phyloP scores from a whole-genome alignment of 169 alveolate genomes.

The Cryptosporidium meleagridis region DNA sequence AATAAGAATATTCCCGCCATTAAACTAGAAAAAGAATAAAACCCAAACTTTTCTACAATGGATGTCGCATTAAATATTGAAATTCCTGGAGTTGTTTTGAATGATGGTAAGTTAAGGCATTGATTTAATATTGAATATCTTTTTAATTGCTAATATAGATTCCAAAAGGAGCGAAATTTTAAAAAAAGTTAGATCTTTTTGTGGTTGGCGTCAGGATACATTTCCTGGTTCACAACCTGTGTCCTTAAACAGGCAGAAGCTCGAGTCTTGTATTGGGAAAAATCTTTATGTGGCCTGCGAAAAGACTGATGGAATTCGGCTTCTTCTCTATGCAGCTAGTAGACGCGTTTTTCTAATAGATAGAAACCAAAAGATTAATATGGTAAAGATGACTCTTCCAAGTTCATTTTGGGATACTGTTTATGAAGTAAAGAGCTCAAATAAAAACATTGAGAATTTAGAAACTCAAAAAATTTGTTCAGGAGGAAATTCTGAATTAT shows the following conservation, averaged over 20 bases:
- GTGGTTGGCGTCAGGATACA: conserved; percentile 87
- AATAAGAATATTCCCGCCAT: background rate
- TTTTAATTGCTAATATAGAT: conserved; percentile 1
- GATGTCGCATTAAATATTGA: conserved; percentile 44
- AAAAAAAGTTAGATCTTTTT: conserved; percentile 77
- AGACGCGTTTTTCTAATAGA: conserved; percentile 87
- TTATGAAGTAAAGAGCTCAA: conserved; percentile 14
- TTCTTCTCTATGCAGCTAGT: conserved; percentile 87
- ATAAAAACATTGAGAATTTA: background rate
- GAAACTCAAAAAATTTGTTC: background rate
- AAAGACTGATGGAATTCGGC: conserved; percentile 91
- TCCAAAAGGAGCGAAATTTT: conserved; percentile 18
- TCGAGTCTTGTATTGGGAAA: conserved; percentile 73
- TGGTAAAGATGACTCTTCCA: conserved; percentile 84
- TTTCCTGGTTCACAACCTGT: conserved; percentile 92
- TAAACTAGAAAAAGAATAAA: background rate
- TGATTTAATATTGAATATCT: background rate
- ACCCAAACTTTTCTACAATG: background rate
- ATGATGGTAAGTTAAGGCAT: conserved; percentile 39
- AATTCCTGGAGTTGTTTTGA: conserved; percentile 58
- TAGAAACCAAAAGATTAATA: conserved; percentile 86
- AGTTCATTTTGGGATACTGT: conserved; percentile 69
- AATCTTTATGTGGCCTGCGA: conserved; percentile 90
- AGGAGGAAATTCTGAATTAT: conserved; percentile 28
- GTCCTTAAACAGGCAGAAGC: conserved; percentile 82